Evolutionary conservation across 305 asterid species (phyloP).

Genomic region (Fraxinus nigra): DNA sequence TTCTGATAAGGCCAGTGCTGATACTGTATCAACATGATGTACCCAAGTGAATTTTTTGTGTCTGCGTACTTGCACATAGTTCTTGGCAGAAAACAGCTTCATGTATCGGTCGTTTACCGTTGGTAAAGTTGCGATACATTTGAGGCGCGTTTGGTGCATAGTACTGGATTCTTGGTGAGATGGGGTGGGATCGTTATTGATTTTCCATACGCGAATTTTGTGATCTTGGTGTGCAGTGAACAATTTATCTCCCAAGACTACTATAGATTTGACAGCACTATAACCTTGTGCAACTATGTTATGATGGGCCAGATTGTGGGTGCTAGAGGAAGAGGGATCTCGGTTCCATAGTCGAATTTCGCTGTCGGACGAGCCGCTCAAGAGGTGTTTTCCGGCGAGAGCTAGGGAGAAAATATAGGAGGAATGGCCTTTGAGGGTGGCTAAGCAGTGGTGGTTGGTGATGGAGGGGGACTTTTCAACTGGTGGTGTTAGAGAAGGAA

Average conservation of each 20-base stretch:
- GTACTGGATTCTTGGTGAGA: slow-evolving; percentile 2
- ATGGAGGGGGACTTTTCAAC: slow-evolving; percentile 12
- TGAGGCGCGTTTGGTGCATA: slow-evolving; percentile 14
- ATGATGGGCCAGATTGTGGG: not conserved
- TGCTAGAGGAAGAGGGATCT: not conserved
- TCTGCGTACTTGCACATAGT: slow-evolving; percentile 63
- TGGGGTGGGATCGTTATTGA: slow-evolving; percentile 3
- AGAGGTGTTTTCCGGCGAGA: slow-evolving; percentile 53
- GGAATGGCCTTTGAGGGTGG: slow-evolving; percentile 61
- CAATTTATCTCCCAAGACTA: slow-evolving; percentile 40
- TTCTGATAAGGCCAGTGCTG: slow-evolving; percentile 43
- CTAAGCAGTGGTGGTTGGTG: slow-evolving; percentile 26
- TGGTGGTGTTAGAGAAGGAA: slow-evolving; percentile 59
- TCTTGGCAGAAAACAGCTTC: slow-evolving; percentile 45
- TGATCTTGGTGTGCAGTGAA: slow-evolving; percentile 81
- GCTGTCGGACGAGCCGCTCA: slow-evolving; percentile 7
- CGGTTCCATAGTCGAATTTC: not conserved
- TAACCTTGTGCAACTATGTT: slow-evolving; percentile 24
- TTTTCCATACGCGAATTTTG: slow-evolving; percentile 72
- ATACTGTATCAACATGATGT: slow-evolving; percentile 37
- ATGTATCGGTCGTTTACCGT: slow-evolving; percentile 60
- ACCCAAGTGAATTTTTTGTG: slow-evolving; percentile 76
- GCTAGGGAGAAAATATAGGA: slow-evolving; percentile 53
- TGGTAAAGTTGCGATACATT: slow-evolving; percentile 60
- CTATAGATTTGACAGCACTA: slow-evolving; percentile 59